Evolutionary conservation across 1,139 yeast genomes (phyloP), one percentile per base, ranked within the genome.

Genomic region (Geotrichum cucujoidarum): DNA sequence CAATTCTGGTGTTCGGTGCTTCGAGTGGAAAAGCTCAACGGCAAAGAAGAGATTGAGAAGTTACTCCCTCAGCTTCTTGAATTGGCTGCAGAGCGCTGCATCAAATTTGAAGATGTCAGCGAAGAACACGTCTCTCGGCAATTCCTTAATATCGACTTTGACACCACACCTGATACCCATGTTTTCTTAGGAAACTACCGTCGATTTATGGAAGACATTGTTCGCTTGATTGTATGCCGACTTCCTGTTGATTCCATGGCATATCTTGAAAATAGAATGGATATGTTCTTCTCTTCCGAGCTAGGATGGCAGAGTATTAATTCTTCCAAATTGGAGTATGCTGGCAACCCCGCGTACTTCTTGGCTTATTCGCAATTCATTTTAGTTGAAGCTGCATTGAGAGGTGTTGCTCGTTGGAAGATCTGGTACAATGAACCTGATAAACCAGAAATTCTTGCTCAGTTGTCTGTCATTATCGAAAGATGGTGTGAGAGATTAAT

Each of bases 381-480:
- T 61, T 79, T 89, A 24, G 87, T 89, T 34, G 98, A 92, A 65
- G 84, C 95, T 37, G 83, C 95, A 56, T 78, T 92, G 27, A 77
- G 95, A 54, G 98, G 98, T 34, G 83, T 94, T 33, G 81, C 94
- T n/a, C 77, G 99, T 60, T 92, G 98, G 97, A 81, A 89, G 60
- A 83, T 89, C 25, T 90, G 97, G 96, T 89, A 88, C 60, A 68
- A 67, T 38, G 78, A 77, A 3, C 76, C 76, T 3, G 94, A 87
- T 60, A 79, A 79, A 55, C 79, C 78, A 33, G 72, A 70, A 16
- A 76, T 78, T 33, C 75, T 81, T 51, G 76, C 71, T 42, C 69
- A 76, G 22, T 72, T 92, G 40, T 74, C 83, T 52, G 70, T 71
- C 10, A 75, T 83, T 52, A 83, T 89, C 21, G 94, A 88, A 60